Evolutionary conservation across 371 early-diverging fungal species (phyloP).

Genomic region (Polyrhizophydium stewartii): DNA sequence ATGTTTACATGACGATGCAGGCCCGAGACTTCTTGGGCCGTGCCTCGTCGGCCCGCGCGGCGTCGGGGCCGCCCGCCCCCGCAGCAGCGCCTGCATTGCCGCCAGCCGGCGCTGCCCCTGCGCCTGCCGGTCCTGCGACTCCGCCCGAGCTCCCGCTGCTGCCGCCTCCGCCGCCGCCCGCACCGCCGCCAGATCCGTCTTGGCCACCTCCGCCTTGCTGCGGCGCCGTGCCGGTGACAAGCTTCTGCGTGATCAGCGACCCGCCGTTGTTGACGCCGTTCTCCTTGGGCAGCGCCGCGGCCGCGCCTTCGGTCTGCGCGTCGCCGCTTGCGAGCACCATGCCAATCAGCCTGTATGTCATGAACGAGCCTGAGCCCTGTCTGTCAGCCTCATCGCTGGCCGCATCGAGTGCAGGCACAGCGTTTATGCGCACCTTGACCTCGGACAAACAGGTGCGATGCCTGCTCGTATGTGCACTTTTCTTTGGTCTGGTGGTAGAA

Average conservation of each 20-base stretch:
- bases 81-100: too few relatives aligned
- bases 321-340: conserved; percentile 6
- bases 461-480: conserved; percentile 13
- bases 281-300: conserved; percentile 1
- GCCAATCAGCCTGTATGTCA: conserved; percentile 13
- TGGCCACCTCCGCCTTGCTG: not conserved
- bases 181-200: not conserved
- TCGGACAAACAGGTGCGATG: not conserved
- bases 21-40: not conserved
- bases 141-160: not conserved
- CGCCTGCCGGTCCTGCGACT: not conserved
- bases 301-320: not conserved
- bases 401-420: too few relatives aligned
- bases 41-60: not conserved
- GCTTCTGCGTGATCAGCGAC: conserved; percentile 6
- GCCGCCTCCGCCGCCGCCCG: not conserved
- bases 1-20: not conserved
- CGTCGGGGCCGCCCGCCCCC: not conserved
- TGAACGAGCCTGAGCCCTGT: conserved; percentile 8
- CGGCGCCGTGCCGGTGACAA: conserved; percentile 2
- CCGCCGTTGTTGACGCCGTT: conserved; percentile 11
- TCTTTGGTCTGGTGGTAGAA: conserved; percentile 19
- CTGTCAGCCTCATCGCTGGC: too few relatives aligned
- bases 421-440: conserved; percentile 18
- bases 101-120: not conserved